Evolutionary conservation across 2,329 filamentous ascomycete species (phyloP), one percentile per base, ranked within the genome.

Genomic region (Trichoderma aggressivum): DNA sequence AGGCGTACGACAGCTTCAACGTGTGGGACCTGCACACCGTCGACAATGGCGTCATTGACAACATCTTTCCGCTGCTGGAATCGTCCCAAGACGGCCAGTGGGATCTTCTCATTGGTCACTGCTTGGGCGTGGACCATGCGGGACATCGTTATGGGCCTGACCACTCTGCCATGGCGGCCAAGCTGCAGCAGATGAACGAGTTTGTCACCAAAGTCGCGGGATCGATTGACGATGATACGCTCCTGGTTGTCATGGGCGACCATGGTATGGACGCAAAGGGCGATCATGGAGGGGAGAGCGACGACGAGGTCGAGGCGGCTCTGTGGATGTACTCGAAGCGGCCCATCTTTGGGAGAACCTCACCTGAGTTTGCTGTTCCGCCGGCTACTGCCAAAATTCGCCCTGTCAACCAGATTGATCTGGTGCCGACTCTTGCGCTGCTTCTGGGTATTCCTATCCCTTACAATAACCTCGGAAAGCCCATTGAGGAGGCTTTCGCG

Each of bases 251-350:
- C 16, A 97, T 99, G 94, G 96, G 96, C n/a, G 96, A 99, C 79
- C 96, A 99, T 78, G 96, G 96, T 12, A 99, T 99, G 96, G 96
- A 99, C 80, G 85, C 88, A 72, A 98, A 99, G 83, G 96, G 96
- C 21, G 96, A 99, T 75, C 96, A 99, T 78, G 96, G 96, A n/a
- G 96, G 96, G 69, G 96, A 99, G 83, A 98, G 95, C 36, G 93
- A 98, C 75, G 94, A 98, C 74, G 96, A 99, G 80, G 89, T 99
- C 7, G 90, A 99, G 80, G 94, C 96, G 70, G 94, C 96, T 2
- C 81, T 99, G 60, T 99, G 96, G 95, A 97, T 99, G 94, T 99
- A 98, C 80, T 97, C 96, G 1, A 97, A 94, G 80, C 91, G 89
- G 75, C 90, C 90, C 0, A 81, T 93, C 11, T 99, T 99, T 80